Evolutionary conservation across 176 grass and related monocot species (phyloP).

Genomic region (Triticum monococcum): DNA sequence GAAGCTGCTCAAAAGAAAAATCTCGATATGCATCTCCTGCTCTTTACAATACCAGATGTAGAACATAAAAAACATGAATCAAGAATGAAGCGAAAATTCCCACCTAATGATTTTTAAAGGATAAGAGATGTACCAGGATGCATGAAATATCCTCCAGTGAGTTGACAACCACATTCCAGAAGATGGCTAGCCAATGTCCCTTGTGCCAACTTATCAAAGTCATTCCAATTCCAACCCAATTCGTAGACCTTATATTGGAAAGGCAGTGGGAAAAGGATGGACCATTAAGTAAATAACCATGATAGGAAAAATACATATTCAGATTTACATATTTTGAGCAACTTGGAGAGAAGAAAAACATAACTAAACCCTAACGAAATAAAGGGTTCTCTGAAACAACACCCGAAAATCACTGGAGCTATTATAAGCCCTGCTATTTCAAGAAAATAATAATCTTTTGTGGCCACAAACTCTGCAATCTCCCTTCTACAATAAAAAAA

Average conservation of each 20-base stretch:
- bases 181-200: constrained; percentile 89
- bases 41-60: constrained; percentile 37
- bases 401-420: neutral
- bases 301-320: neutral
- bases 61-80: constrained; percentile 16
- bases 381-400: neutral
- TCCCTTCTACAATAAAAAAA: neutral
- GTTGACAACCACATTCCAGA: constrained; percentile 96
- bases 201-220: constrained; percentile 67
- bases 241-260: constrained; percentile 71
- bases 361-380: neutral
- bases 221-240: constrained; percentile 90
- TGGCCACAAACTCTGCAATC: neutral
- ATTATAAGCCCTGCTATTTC: neutral
- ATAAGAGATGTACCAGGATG: constrained; percentile 70
- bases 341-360: constrained; percentile 1
- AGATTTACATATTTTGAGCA: neutral
- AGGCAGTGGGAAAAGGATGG: constrained; percentile 25
- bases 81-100: neutral
- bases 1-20: constrained; percentile 78
- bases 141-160: constrained; percentile 98
- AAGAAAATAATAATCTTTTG: neutral
- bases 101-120: constrained; percentile 32
- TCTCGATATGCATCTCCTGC: constrained; percentile 76
- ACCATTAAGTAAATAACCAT: constrained; percentile 23